Evolutionary conservation across 352 stramenopile genomes (phyloP), one percentile per base, ranked within the genome.

Genomic region (Phytophthora kernoviae): DNA sequence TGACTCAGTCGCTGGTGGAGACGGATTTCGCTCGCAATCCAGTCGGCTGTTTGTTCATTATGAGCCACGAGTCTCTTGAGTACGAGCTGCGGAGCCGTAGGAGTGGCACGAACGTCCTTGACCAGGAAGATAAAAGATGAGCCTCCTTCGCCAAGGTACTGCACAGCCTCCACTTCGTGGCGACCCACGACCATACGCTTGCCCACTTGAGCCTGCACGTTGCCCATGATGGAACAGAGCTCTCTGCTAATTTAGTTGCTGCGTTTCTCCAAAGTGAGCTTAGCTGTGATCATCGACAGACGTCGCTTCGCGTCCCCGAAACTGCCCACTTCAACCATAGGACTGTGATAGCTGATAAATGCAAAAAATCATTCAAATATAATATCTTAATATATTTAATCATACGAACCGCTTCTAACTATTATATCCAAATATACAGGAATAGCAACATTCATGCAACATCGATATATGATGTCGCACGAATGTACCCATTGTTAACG

Each of bases 61-160:
- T 90, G 77, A 1, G 81, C 81, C 20, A 93, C 67, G 12, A 93
- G 69, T 6, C 81, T 80, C 70, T 93, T 93, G 52, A 91, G 70
- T 42, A 90, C 84, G 54, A 91, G 82, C 18, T 63, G 70, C 2
- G 59, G 51, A 32, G 65, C 43, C 4, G 62, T 73, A 4, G 68
- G 62, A 7, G 63, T 20, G 5, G 63, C 63, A 33, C 63, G 63
- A 11, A 76, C 67, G 49, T 90, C 83, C 46, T 89, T 88, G 51
- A 90, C 82, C 32, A 93, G 66, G 59, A 92, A 93, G 54, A 92
- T 91, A 71, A 91, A 93, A 43, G 82, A 91, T 34, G 79, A 91
- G 4, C 84, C 84, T 34, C 84, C 82, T 61, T 92, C 82, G 32
- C 82, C 81, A 15, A 93, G 47, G 57, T 91, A 93, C 71, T 91